Evolutionary conservation across 768 basidiomycete species (phyloP).

Genomic region (Leccinum variicolor): DNA sequence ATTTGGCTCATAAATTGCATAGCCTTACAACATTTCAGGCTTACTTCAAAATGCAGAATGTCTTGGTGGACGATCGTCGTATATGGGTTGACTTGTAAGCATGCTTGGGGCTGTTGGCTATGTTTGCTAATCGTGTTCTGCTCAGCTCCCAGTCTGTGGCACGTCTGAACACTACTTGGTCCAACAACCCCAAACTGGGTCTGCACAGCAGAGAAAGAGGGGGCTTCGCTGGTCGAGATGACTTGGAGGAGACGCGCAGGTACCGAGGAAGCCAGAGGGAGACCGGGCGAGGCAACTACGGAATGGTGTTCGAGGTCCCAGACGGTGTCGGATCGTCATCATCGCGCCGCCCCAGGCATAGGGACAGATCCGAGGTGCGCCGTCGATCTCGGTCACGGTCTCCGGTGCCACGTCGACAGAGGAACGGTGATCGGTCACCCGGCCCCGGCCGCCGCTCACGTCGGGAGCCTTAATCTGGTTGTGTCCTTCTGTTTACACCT

Average conservation of each 20-base stretch:
- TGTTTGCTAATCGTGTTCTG: conserved; percentile 16
- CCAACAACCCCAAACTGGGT: conserved; percentile 65
- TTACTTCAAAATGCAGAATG: conserved; percentile 99
- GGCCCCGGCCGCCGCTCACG: conserved; percentile 36
- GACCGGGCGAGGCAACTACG: conserved; percentile 44
- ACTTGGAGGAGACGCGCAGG: conserved; percentile 67
- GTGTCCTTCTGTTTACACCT: conserved; percentile 18
- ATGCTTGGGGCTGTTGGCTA: conserved; percentile 3
- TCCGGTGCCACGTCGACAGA: conserved; percentile 18
- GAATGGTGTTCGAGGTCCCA: conserved; percentile 86
- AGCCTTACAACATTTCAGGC: conserved; percentile 48
- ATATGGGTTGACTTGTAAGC: conserved; percentile 99
- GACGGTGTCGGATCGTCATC: conserved; percentile 22
- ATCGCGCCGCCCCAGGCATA: conserved; percentile 44
- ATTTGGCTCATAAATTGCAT: not conserved
- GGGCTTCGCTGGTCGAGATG: conserved; percentile 69
- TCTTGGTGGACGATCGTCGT: conserved; percentile 92
- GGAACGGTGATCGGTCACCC: conserved; percentile 25
- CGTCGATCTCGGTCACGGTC: conserved; percentile 24
- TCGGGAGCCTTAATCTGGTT: conserved; percentile 5
- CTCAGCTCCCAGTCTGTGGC: conserved; percentile 90
- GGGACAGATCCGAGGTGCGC: conserved; percentile 33
- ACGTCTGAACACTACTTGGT: conserved; percentile 77
- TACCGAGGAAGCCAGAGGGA: conserved; percentile 46
- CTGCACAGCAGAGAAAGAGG: conserved; percentile 34